Conservation (phyloP, 805 yeast species). For the Candida arabinofermentans region DNA sequence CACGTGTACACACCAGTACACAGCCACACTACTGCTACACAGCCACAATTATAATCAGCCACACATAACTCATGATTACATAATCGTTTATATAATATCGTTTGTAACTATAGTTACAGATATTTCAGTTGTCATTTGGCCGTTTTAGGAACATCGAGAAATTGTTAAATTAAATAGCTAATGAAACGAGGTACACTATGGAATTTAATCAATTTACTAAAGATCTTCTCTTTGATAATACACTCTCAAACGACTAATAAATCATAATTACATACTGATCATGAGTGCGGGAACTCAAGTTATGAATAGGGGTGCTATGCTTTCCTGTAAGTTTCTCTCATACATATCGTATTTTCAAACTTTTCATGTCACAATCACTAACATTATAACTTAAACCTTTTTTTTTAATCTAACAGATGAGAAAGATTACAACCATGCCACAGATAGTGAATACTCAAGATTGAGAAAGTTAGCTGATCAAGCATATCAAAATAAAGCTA, state of each 20-base stretch:
- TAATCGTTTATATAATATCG: too few relatives aligned
- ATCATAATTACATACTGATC: neutral
- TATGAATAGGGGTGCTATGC: constrained; percentile 23
- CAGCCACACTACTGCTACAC: too few relatives aligned
- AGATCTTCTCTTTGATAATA: too few relatives aligned
- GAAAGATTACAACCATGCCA: constrained; percentile 67
- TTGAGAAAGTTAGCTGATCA: constrained; percentile 66
- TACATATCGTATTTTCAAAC: too few relatives aligned
- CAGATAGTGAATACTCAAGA: constrained; percentile 58
- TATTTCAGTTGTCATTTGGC: too few relatives aligned
- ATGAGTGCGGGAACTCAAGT: constrained; percentile 25
- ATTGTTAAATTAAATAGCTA: too few relatives aligned
- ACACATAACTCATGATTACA: neutral
- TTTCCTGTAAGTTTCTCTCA: constrained; percentile 25
- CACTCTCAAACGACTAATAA: neutral
- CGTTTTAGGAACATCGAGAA: too few relatives aligned
- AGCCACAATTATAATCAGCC: neutral
- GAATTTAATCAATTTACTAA: too few relatives aligned
- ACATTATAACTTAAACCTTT: neutral
- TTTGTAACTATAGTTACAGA: too few relatives aligned
- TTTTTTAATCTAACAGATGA: constrained; percentile 8
- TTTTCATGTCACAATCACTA: neutral
- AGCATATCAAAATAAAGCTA: constrained; percentile 53
- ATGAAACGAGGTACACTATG: too few relatives aligned
- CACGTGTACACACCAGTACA: neutral